Conservation (phyloP, 129 eudicot genomes). For the Saposhnikovia divaricata region DNA sequence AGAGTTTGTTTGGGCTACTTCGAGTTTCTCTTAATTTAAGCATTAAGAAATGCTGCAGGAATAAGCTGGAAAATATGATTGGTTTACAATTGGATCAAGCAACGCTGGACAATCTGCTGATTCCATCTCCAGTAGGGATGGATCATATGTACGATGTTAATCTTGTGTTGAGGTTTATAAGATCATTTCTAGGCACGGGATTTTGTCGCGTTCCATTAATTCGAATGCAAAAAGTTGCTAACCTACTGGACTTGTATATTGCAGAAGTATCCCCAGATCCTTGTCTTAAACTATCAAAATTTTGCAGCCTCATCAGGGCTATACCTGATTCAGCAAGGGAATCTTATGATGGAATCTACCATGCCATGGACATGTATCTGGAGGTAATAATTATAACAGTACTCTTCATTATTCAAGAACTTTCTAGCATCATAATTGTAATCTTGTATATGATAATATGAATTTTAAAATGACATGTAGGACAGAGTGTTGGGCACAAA, state of each 20-base stretch:
- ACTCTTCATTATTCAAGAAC: background rate
- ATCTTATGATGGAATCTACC: conserved; percentile 52
- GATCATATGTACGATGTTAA: conserved; percentile 52
- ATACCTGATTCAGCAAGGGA: conserved; percentile 73
- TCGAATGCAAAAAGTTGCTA: conserved; percentile 41
- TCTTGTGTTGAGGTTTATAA: conserved; percentile 49
- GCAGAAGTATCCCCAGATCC: conserved; percentile 96
- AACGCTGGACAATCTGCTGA: conserved; percentile 58
- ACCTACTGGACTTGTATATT: conserved; percentile 51
- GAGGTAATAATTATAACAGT: conserved; percentile 33
- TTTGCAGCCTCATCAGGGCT: conserved; percentile 43
- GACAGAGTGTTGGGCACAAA: background rate
- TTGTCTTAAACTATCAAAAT: conserved; percentile 51
- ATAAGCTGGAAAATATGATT: conserved; percentile 57
- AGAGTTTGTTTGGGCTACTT: conserved; percentile 51
- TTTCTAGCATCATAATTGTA: background rate
- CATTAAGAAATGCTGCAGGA: conserved; percentile 24
- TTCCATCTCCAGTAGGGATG: conserved; percentile 51
- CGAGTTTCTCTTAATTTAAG: conserved; percentile 32
- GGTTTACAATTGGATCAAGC: conserved; percentile 72
- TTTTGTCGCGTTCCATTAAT: conserved; percentile 20
- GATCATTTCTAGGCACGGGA: conserved; percentile 37
- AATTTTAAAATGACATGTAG: background rate
- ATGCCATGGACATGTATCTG: conserved; percentile 56
- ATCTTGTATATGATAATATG: background rate